Percentiles rank a stretch among this genome's conserved stretches.
Evolutionary conservation across 768 basidiomycete species (phyloP).

Genomic region (Tricholoma bakamatsutake): DNA sequence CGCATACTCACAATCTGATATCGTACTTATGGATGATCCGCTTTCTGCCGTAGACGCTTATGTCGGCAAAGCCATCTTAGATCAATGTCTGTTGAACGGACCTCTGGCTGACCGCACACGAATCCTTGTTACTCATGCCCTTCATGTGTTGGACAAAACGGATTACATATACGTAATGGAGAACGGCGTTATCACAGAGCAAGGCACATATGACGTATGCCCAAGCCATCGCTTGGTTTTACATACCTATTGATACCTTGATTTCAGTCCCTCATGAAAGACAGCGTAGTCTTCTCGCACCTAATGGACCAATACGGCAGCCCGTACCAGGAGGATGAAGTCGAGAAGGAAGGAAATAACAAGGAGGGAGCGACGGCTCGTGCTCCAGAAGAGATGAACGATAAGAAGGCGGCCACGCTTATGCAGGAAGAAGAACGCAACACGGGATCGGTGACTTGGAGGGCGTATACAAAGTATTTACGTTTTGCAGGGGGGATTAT

Average conservation of each 20-base stretch:
- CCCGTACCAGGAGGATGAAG: conserved; percentile 29
- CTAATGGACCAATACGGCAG: conserved; percentile 55
- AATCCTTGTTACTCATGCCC: conserved; percentile 55
- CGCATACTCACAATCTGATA: conserved; percentile 65
- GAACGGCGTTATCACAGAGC: conserved; percentile 50
- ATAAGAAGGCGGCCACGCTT: conserved; percentile 26
- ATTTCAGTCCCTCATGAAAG: conserved; percentile 38
- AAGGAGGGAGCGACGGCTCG: background rate
- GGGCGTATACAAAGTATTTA: conserved; percentile 44
- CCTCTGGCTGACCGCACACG: conserved; percentile 51
- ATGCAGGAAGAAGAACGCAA: conserved; percentile 56
- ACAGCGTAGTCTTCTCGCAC: conserved; percentile 37
- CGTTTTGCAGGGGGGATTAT: conserved; percentile 40
- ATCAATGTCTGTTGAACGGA: conserved; percentile 52
- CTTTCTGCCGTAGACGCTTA: conserved; percentile 76
- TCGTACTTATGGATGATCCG: conserved; percentile 79
- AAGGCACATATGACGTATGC: conserved; percentile 52
- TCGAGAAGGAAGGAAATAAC: conserved; percentile 12
- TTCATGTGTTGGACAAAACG: conserved; percentile 51
- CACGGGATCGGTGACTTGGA: conserved; percentile 46
- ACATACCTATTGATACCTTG: background rate
- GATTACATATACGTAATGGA: conserved; percentile 66
- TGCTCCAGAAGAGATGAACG: conserved; percentile 9
- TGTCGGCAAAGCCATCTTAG: conserved; percentile 61
- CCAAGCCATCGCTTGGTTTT: conserved; percentile 1